These are phyloP conservation scores for Trichoderma virens DNA, from an alignment of 495 filamentous ascomycete species.

Conservation along the genomic window DNA sequence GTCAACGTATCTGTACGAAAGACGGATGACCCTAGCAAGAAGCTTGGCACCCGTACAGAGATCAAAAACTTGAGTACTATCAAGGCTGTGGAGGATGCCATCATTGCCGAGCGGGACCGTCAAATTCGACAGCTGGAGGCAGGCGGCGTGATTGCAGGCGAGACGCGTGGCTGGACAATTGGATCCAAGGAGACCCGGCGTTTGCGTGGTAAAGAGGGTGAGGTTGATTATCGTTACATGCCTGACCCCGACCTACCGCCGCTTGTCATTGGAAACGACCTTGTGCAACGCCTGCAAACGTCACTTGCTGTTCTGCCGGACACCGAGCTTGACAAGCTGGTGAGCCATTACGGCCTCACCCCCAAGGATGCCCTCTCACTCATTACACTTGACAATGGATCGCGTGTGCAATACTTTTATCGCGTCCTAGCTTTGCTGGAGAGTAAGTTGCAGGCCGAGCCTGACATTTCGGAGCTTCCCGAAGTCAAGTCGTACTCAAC, in stretches of 20 bases:
- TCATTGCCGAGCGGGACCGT: constrained; percentile 80
- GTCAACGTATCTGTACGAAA: constrained; percentile 86
- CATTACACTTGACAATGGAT: constrained; percentile 68
- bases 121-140: constrained; percentile 76
- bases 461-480: constrained; percentile 18
- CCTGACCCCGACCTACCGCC: constrained; percentile 88
- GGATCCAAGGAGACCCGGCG: constrained; percentile 68
- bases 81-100: constrained; percentile 89
- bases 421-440: constrained; percentile 55
- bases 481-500: constrained; percentile 18
- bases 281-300: constrained; percentile 52
- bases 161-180: constrained; percentile 90
- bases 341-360: constrained; percentile 53
- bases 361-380: constrained; percentile 85
- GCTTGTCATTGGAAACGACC: constrained; percentile 61
- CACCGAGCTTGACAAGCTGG: constrained; percentile 51
- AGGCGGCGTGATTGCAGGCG: constrained; percentile 71
- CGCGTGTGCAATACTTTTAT: constrained; percentile 75
- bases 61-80: constrained; percentile 97
- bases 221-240: constrained; percentile 98
- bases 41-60: constrained; percentile 81
- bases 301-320: constrained; percentile 66
- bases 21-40: constrained; percentile 31
- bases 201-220: constrained; percentile 88
- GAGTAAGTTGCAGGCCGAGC: constrained; percentile 26